These are phyloP conservation scores for Parascedosporium putredinis DNA, from an alignment of 2,329 filamentous ascomycete genomes.

Conservation along the genomic window DNA sequence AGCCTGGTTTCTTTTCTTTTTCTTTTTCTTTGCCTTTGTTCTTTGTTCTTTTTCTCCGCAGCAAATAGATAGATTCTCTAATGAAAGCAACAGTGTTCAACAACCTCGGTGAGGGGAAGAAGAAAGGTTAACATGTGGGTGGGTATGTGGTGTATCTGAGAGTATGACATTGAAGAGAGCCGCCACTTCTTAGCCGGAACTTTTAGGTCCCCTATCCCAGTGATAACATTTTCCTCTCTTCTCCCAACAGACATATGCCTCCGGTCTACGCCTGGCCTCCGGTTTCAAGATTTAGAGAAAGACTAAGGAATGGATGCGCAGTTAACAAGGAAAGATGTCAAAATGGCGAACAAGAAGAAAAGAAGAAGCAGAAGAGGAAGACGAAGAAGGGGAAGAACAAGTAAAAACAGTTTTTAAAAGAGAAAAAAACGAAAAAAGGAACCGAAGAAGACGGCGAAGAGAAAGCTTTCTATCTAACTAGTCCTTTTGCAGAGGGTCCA, in stretches of 20 bases:
- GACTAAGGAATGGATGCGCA: neutral
- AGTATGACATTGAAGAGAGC: conserved; percentile 2
- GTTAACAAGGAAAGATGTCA: too few species aligned
- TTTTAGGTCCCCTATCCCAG: neutral
- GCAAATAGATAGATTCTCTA: too few species aligned
- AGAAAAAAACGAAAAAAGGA: neutral
- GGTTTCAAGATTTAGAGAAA: neutral
- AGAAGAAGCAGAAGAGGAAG: neutral
- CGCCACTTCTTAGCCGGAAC: neutral
- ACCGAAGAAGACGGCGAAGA: neutral
- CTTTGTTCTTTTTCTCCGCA: too few species aligned
- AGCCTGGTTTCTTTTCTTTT: too few species aligned
- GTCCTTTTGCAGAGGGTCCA: conserved; percentile 50
- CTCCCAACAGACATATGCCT: too few species aligned
- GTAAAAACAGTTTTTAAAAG: neutral
- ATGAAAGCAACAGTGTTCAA: neutral
- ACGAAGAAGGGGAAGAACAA: conserved; percentile 1
- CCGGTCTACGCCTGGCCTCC: neutral
- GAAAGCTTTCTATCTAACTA: conserved; percentile 7
- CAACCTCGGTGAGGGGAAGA: neutral
- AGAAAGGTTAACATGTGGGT: neutral
- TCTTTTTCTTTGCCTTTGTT: too few species aligned
- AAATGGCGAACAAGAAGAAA: too few species aligned
- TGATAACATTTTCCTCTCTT: neutral
- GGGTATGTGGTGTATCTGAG: conserved; percentile 2